Evolutionary conservation across 352 stramenopile genomes (phyloP).

Genomic region (Phytophthora podocarpi): DNA sequence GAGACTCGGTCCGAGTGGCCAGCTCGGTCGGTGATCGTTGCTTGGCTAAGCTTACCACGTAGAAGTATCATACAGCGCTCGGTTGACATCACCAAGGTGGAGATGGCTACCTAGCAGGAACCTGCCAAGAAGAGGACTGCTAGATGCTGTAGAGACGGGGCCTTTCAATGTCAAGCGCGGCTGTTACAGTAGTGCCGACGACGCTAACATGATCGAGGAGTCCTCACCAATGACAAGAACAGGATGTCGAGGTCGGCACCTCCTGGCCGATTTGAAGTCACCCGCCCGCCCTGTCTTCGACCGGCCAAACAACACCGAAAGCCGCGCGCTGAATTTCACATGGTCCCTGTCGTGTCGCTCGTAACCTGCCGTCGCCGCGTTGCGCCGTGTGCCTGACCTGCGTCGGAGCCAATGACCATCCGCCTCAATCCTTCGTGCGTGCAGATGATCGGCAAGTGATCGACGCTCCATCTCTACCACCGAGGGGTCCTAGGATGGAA

Average conservation of each 20-base stretch:
- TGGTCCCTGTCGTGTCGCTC: too few relatives aligned
- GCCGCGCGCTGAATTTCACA: too few relatives aligned
- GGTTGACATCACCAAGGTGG: too few relatives aligned
- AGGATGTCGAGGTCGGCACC: not conserved
- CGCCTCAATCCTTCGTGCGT: not conserved
- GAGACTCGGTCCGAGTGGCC: not conserved
- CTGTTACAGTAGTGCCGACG: not conserved
- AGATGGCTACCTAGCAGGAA: not conserved
- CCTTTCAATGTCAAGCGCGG: not conserved
- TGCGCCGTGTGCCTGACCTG: not conserved
- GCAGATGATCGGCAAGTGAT: constrained; percentile 10
- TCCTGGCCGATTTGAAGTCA: constrained; percentile 11
- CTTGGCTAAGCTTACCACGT: too few relatives aligned
- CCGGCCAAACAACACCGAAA: constrained; percentile 15
- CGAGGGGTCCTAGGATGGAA: constrained; percentile 22
- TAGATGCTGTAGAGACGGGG: constrained; percentile 14
- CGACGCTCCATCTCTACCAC: constrained; percentile 24
- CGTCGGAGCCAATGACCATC: not conserved
- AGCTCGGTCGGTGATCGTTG: not conserved
- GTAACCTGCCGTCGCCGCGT: too few relatives aligned
- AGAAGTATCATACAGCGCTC: too few relatives aligned
- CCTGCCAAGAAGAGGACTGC: not conserved
- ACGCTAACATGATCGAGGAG: too few relatives aligned
- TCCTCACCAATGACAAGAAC: constrained; percentile 7
- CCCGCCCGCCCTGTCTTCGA: not conserved